Evolutionary conservation across 2,329 filamentous ascomycete species (phyloP), one percentile per base, ranked within the genome.

Genomic region (Bisporella sp.): DNA sequence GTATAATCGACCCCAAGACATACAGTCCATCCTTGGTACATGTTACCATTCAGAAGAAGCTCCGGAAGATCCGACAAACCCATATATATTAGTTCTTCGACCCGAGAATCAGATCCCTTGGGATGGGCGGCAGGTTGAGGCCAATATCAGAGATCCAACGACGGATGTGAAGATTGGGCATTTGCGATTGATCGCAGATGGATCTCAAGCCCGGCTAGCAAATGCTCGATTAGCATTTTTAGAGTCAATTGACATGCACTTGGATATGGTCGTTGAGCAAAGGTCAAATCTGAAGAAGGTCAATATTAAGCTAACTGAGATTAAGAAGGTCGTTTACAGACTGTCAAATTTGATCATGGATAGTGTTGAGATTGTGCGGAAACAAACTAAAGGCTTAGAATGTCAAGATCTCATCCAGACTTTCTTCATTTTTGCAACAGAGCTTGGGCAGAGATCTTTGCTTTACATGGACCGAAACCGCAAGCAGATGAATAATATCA

Each of bases 341-440:
- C 77, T 99, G 41, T 96, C 90, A 47, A 97, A 96, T 69, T 89
- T 90, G 5, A 97, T 99, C 69, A 96, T 99, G 89, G 92, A 97
- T 68, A 96, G 90, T 65, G 93, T 99, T 42, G 89, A 95, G 65
- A 89, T 89, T 55, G 93, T 99, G 57, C 81, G 90, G 56, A 84
- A 83, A 59, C 92, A 99, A 68, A 90, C 90, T 1, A 77, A 79
- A 51, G 88, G 85, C 6, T 79, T 92, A 57, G 86, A 93, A 57
- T 96, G 92, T 65, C 90, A 96, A 62, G 93, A 99, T 63, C 80
- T 99, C 31, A 93, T 99, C 56, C 93, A 99, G 68, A 95, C 90
- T 5, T 99, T 92, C 69, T 99, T 97, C 67, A 87, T 95, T 40
- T 99, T 97, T 63, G 93, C 93, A n/a, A 97, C 93, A 0, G 93